Evolutionary conservation across 805 yeast genomes (phyloP).

Genomic region (Wickerhamiella kazuoi): DNA sequence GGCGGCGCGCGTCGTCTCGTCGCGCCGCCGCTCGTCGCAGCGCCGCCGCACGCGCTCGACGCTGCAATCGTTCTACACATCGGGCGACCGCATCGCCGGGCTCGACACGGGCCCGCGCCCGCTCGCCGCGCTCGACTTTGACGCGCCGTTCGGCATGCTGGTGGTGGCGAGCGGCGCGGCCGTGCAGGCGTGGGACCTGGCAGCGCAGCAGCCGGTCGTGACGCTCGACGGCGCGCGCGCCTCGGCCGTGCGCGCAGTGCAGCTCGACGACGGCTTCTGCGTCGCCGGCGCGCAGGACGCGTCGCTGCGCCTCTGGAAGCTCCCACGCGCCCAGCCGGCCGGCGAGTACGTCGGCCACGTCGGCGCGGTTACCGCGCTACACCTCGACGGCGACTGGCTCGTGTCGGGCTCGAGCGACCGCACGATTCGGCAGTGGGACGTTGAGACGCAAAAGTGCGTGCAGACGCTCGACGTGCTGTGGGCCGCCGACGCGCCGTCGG

Average conservation of each 20-base stretch:
- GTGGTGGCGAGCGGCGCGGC: constrained; percentile 67
- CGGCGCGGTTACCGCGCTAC: constrained; percentile 46
- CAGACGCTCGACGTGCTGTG: constrained; percentile 55
- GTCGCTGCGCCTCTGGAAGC: constrained; percentile 43
- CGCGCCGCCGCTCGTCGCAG: not conserved
- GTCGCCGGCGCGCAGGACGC: constrained; percentile 50
- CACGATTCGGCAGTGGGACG: constrained; percentile 64
- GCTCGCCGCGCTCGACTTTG: constrained; percentile 46
- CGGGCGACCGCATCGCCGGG: constrained; percentile 37
- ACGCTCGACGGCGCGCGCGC: constrained; percentile 42
- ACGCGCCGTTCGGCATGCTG: constrained; percentile 55
- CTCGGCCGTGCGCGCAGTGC: constrained; percentile 42
- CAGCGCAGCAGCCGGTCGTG: constrained; percentile 31
- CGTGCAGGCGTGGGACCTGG: constrained; percentile 70
- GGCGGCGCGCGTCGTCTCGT: not conserved
- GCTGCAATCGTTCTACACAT: constrained; percentile 42
- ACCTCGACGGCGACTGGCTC: constrained; percentile 34
- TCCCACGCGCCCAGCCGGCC: constrained; percentile 15
- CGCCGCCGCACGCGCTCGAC: constrained; percentile 34
- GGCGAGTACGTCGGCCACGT: constrained; percentile 43
- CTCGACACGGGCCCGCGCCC: constrained; percentile 36
- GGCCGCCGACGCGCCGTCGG: constrained; percentile 23
- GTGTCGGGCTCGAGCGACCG: constrained; percentile 56
- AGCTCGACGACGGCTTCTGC: constrained; percentile 33
- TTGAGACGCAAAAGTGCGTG: constrained; percentile 42